Evolutionary conservation across 352 stramenopile species (phyloP), one percentile per base, ranked within the genome.

Genomic region (Globisporangium iwayamae): DNA sequence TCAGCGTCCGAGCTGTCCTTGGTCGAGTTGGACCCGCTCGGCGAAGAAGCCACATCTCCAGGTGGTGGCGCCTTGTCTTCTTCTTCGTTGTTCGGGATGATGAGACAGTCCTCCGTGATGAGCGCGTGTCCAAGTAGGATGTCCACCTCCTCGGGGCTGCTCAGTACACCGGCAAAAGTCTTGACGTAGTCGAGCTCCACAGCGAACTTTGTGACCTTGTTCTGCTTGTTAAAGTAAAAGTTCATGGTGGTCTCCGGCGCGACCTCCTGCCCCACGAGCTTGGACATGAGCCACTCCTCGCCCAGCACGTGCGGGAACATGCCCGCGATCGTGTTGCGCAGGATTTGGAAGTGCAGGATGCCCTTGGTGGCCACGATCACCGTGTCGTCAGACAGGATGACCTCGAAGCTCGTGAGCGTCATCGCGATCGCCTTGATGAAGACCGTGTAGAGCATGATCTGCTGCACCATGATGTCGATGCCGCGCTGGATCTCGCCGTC

Each of bases 271-370:
- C 74, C 77, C 0, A 83, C 70, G 14, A 85, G 71, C 9, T 75
- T 67, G 13, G 70, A 56, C 43, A 80, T 62, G 52, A 86, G 64
- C 41, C 59, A 67, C 39, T 79, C 68, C 56, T 83, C 67, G 52
- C 73, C 64, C 16, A 81, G 52, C 38, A 82, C 46, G 30, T 86
- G 77, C 1, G 77, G 77, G 43, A 83, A 82, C 36, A 86, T 64
- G 13, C 65, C 72, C 8, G 68, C 64, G 50, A 85, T 78, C 22
- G 77, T 83, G 46, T 74, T 76, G 20, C 68, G 57, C 9, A 86
- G 60, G 38, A 86, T 75, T 61, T 83, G 73, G 48, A 86, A 81
- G 34, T 60, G 65, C 48, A 79, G 47, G 7, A 55, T 56, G 5
- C 70, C 72, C 11, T 55, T 70, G 45, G 74, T 71, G 3, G 52